phyloP scores from a whole-genome alignment of 2,329 filamentous ascomycete genomes.

The Colletotrichum viniferum region DNA sequence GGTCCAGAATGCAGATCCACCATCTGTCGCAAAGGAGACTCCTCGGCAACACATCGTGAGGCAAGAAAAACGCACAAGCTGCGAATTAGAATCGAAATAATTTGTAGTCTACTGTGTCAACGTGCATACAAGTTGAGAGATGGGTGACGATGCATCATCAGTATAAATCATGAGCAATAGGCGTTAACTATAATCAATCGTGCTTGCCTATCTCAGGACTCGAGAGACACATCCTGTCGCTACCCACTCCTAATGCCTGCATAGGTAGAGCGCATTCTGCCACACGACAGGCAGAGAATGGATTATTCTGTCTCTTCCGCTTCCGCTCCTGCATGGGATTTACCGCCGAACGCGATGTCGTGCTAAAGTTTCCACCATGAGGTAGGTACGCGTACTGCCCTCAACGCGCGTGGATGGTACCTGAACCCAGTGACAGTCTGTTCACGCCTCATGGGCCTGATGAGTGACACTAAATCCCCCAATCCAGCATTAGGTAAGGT shows the following conservation, averaged over 20 bases:
- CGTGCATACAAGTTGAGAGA: neutral
- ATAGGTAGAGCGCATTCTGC: neutral
- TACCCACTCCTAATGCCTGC: neutral
- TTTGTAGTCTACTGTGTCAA: neutral
- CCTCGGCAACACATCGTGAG: neutral
- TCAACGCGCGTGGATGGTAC: neutral
- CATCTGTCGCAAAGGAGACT: neutral
- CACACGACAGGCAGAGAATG: neutral
- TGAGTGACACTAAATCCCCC: neutral
- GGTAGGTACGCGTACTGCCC: neutral
- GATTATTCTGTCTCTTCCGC: neutral
- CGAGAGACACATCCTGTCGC: neutral
- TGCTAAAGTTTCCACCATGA: neutral
- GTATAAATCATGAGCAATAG: neutral
- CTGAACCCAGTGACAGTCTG: neutral
- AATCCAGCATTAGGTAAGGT: neutral
- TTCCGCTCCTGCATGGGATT: neutral
- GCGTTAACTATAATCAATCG: neutral
- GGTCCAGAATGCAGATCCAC: neutral
- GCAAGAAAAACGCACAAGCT: neutral
- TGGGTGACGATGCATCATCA: neutral
- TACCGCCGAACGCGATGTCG: neutral
- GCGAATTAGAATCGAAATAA: neutral
- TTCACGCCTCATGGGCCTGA: too few relatives aligned
- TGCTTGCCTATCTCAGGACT: neutral